Evolutionary conservation across 2,329 filamentous ascomycete genomes (phyloP).

Genomic region (Fusarium decemcellulare): DNA sequence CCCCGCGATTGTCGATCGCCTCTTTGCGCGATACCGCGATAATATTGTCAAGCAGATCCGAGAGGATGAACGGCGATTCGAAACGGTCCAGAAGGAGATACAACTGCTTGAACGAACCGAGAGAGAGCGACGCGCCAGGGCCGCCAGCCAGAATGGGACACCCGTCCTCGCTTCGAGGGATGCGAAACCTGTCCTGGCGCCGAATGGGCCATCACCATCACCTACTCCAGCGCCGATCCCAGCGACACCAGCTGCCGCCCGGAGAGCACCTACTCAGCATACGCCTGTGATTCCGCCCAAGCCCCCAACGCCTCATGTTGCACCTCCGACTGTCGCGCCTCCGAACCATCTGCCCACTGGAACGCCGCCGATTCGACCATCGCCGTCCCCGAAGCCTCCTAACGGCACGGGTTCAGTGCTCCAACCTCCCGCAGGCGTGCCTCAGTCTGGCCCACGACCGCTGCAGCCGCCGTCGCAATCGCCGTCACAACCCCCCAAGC

Average conservation of each 20-base stretch:
- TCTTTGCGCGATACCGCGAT: slow-evolving; percentile 83
- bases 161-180: slow-evolving; percentile 52
- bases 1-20: slow-evolving; percentile 77
- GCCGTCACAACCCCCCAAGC: slow-evolving; percentile 46
- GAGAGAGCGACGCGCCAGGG: slow-evolving; percentile 54
- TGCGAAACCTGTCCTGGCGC: slow-evolving; percentile 42
- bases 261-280: slow-evolving; percentile 48
- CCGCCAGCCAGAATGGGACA: slow-evolving; percentile 53
- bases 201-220: slow-evolving; percentile 45
- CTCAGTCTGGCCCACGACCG: slow-evolving; percentile 50
- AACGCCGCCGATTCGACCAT: slow-evolving; percentile 47
- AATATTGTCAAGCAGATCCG: slow-evolving; percentile 78
- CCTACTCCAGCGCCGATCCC: slow-evolving; percentile 36
- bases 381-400: slow-evolving; percentile 49
- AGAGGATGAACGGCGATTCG: slow-evolving; percentile 79
- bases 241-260: slow-evolving; percentile 40
- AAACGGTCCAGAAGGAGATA: slow-evolving; percentile 76
- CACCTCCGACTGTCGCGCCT: slow-evolving; percentile 45
- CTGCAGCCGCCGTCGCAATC: slow-evolving; percentile 47
- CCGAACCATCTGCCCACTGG: slow-evolving; percentile 48
- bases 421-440: slow-evolving; percentile 54
- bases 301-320: slow-evolving; percentile 40
- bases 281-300: slow-evolving; percentile 56
- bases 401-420: slow-evolving; percentile 51
- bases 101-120: slow-evolving; percentile 72